Conservation (phyloP, 805 yeast genomes). For the Torulaspora gathmanii region DNA sequence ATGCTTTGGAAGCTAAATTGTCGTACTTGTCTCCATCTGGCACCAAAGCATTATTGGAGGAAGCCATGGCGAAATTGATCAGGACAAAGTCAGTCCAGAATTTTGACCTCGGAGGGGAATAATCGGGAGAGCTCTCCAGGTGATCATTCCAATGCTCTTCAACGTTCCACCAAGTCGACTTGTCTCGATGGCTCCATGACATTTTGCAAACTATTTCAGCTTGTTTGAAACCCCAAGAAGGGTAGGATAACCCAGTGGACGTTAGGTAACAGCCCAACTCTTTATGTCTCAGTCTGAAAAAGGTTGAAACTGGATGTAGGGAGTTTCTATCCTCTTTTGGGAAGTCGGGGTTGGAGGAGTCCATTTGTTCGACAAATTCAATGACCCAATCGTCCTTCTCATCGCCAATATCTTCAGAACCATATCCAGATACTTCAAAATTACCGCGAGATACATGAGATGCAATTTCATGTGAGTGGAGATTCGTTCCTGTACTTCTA, state of each 20-base stretch:
- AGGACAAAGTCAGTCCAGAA: constrained; percentile 73
- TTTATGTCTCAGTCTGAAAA: constrained; percentile 68
- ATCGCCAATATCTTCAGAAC: constrained; percentile 61
- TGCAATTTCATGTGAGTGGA: constrained; percentile 64
- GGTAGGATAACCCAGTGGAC: constrained; percentile 74
- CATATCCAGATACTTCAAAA: constrained; percentile 70
- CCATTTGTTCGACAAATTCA: constrained; percentile 59
- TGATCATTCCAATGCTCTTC: constrained; percentile 61
- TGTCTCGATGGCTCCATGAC: constrained; percentile 65
- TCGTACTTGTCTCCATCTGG: constrained; percentile 76
- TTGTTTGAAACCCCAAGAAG: constrained; percentile 97
- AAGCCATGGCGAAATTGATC: constrained; percentile 81
- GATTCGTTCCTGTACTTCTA: constrained; percentile 55
- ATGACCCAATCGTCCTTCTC: constrained; percentile 71
- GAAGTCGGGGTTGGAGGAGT: constrained; percentile 31
- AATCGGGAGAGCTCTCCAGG: constrained; percentile 49
- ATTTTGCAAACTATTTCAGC: constrained; percentile 86
- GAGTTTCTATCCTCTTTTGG: constrained; percentile 44
- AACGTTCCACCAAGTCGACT: constrained; percentile 85
- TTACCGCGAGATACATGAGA: constrained; percentile 56
- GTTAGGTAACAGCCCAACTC: constrained; percentile 77
- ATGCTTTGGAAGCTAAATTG: constrained; percentile 63
- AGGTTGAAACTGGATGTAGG: constrained; percentile 78
- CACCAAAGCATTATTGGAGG: constrained; percentile 74
- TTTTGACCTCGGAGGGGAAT: constrained; percentile 59